These are phyloP conservation scores for Fragaria nilgerrensis DNA, from an alignment of 306 rosid species.

Conservation along the genomic window DNA sequence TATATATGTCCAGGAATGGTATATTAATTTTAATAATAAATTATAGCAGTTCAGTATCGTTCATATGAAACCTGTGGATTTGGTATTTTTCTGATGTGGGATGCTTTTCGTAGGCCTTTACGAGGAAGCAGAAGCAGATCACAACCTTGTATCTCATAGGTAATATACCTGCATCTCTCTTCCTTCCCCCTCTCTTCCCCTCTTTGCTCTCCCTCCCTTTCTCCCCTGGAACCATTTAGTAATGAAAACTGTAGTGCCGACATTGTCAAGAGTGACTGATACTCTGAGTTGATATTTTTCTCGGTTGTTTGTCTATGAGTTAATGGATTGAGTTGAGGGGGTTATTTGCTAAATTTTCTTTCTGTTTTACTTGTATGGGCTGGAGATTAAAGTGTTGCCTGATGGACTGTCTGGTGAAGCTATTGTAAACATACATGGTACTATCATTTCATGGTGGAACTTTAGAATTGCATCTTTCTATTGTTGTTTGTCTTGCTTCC, in stretches of 20 bases:
- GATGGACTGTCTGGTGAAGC: not conserved
- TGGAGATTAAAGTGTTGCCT: not conserved
- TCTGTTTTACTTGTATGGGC: not conserved
- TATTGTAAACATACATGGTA: not conserved
- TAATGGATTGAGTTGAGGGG: not conserved
- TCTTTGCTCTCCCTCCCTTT: not conserved
- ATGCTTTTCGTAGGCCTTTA: slow-evolving; percentile 48
- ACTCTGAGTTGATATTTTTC: not conserved
- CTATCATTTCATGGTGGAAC: not conserved
- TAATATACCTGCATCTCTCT: slow-evolving; percentile 17
- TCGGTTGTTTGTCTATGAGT: slow-evolving; percentile 2
- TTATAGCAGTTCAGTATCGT: not conserved
- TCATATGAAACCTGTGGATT: not conserved
- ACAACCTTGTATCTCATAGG: slow-evolving; percentile 51
- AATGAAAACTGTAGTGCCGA: not conserved
- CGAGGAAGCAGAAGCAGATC: slow-evolving; percentile 75
- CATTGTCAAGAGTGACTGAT: slow-evolving; percentile 1
- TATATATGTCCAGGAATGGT: no score
- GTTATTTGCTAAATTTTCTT: not conserved
- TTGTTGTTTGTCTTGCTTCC: not conserved
- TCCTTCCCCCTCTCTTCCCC: not conserved
- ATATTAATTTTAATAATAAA: no score
- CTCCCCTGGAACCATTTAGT: not conserved
- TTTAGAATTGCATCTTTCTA: not conserved
- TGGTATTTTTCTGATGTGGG: not conserved